phyloP scores from a whole-genome alignment of 495 filamentous ascomycete species.

The Bacidia rubella region DNA sequence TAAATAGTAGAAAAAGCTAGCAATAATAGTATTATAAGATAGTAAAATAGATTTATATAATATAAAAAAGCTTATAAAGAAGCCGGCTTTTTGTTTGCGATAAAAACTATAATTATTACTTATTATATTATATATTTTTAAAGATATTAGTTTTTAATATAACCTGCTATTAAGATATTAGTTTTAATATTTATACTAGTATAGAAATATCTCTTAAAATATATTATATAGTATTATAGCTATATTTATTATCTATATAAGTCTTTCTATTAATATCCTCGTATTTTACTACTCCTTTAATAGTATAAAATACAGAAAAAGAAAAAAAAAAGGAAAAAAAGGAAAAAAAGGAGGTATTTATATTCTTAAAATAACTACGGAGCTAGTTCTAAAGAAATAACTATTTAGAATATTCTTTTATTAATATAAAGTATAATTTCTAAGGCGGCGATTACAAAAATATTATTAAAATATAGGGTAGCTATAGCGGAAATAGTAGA shows the following conservation, averaged over 20 bases:
- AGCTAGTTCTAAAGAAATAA: neutral
- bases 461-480: neutral
- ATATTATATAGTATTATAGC: neutral
- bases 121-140: neutral
- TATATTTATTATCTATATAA: no score
- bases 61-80: no score
- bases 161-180: neutral
- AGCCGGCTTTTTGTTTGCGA: no score
- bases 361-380: neutral
- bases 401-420: neutral
- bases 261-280: no score
- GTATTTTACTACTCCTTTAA: no score
- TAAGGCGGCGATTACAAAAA: neutral
- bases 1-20: no score
- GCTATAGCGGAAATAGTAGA: neutral
- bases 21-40: slow-evolving; percentile 6
- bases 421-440: neutral
- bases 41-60: no score
- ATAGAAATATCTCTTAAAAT: neutral
- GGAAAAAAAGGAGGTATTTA: neutral
- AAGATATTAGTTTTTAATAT: no score
- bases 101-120: neutral
- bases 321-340: no score
- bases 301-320: no score
- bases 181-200: neutral